Percentiles rank a stretch among this genome's conserved stretches.
Conservation (phyloP, 2,329 filamentous ascomycete species). For the Colletotrichum orbiculare region DNA sequence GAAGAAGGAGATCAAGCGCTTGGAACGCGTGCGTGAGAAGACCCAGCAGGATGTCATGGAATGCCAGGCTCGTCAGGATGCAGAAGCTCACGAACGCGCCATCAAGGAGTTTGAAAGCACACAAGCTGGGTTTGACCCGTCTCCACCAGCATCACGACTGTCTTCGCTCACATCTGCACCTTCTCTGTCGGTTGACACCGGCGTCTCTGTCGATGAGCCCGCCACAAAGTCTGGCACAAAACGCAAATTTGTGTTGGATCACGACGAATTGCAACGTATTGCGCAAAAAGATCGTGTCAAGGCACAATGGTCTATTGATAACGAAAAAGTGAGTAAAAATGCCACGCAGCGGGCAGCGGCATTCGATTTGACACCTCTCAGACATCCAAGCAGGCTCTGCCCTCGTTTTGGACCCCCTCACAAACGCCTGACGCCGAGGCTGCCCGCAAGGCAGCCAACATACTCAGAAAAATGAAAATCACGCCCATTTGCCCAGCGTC, state of each 20-base stretch:
- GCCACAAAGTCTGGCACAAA: conserved; percentile 55
- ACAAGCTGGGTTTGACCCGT: conserved; percentile 73
- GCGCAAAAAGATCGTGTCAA: conserved; percentile 76
- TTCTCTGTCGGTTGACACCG: not conserved
- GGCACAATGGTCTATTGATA: conserved; percentile 75
- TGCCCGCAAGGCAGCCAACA: conserved; percentile 32
- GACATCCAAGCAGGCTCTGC: conserved; percentile 58
- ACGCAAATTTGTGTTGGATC: conserved; percentile 84
- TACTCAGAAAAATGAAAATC: conserved; percentile 71
- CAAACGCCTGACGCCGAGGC: conserved; percentile 71
- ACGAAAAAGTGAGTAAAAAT: conserved; percentile 69
- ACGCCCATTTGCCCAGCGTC: conserved; percentile 83
- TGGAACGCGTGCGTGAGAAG: conserved; percentile 74
- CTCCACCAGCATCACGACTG: not conserved
- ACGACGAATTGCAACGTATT: conserved; percentile 78
- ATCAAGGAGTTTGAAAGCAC: conserved; percentile 86
- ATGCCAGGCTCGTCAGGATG: conserved; percentile 68
- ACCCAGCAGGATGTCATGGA: conserved; percentile 72
- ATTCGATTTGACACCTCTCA: not conserved
- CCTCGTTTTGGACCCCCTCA: conserved; percentile 93
- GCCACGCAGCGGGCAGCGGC: too few species aligned
- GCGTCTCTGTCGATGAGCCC: conserved; percentile 4
- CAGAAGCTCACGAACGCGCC: conserved; percentile 76
- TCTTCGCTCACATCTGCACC: not conserved
- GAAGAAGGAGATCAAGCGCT: conserved; percentile 87